Evolutionary conservation across 345 rosid species (phyloP).

Genomic region (Theobroma cacao): DNA sequence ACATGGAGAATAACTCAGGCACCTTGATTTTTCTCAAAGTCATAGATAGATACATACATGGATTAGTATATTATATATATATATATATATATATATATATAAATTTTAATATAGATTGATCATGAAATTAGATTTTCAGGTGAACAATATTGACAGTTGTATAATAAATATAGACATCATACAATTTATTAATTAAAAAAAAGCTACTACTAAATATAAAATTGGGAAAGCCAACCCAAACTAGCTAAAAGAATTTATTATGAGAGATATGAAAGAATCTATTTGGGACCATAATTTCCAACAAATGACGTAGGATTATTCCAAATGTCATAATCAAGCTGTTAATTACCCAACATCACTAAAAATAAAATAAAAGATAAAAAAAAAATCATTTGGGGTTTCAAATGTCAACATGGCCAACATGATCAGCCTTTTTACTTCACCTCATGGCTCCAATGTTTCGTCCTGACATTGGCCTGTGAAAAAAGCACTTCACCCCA

Average conservation of each 20-base stretch:
- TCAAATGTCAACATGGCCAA: slow-evolving; percentile 7
- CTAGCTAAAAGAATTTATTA: background rate
- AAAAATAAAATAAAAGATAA: background rate
- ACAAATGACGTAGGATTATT: slow-evolving; percentile 5
- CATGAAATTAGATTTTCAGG: too few species aligned
- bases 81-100: too few species aligned
- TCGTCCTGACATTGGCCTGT: slow-evolving; percentile 21
- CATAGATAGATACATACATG: too few species aligned
- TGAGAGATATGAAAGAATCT: slow-evolving; percentile 5
- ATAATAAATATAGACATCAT: too few species aligned
- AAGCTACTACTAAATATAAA: background rate
- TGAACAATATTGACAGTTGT: too few species aligned
- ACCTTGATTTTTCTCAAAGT: too few species aligned
- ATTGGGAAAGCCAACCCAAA: background rate
- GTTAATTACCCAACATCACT: background rate
- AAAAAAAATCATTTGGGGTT: background rate
- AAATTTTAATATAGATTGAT: too few species aligned
- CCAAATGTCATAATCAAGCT: slow-evolving; percentile 9
- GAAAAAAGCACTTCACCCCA: background rate
- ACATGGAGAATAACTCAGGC: too few species aligned
- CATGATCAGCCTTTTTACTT: slow-evolving; percentile 1
- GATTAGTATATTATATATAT: too few species aligned
- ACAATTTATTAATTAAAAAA: too few species aligned
- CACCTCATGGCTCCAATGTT: slow-evolving; percentile 6
- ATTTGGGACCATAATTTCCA: slow-evolving; percentile 10